Conservation (phyloP, 441 rosid species). For the Melastoma candidum region DNA sequence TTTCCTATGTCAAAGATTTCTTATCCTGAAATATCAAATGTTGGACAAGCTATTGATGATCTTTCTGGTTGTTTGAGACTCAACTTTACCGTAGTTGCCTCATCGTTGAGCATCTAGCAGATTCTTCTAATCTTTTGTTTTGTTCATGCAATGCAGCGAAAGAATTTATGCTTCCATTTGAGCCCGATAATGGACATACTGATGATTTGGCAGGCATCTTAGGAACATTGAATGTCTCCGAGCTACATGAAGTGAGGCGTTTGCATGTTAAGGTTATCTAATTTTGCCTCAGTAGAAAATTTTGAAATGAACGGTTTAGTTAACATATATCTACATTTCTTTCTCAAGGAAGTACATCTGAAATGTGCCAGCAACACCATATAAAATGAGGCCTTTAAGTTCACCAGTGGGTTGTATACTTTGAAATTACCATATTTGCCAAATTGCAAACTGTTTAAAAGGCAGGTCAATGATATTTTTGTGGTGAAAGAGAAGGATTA, state of each 20-base stretch:
- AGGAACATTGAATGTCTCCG: constrained; percentile 42
- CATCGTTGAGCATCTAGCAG: neutral
- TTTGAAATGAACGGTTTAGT: too few species aligned
- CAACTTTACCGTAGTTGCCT: neutral
- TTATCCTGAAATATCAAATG: constrained; percentile 58
- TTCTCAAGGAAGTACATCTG: too few species aligned
- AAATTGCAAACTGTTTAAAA: too few species aligned
- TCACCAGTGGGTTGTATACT: too few species aligned
- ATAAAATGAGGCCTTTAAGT: too few species aligned
- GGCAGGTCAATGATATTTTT: too few species aligned
- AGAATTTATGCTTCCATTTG: constrained; percentile 36
- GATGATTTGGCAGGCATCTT: constrained; percentile 38
- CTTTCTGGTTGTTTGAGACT: constrained; percentile 43
- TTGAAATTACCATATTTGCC: too few species aligned
- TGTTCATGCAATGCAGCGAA: constrained; percentile 31
- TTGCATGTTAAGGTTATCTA: constrained; percentile 40
- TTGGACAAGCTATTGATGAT: constrained; percentile 41
- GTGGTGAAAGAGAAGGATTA: too few species aligned
- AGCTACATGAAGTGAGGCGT: constrained; percentile 56
- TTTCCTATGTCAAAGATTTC: constrained; percentile 60
- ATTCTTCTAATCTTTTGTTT: constrained; percentile 7
- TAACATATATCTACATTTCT: too few species aligned
- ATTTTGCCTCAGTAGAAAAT: neutral
- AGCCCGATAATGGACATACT: constrained; percentile 26
- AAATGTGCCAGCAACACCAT: too few species aligned